phyloP scores from a whole-genome alignment of 225 moss, liverwort and hornwort species.

The Bryoerythrophyllum caledonicum region DNA sequence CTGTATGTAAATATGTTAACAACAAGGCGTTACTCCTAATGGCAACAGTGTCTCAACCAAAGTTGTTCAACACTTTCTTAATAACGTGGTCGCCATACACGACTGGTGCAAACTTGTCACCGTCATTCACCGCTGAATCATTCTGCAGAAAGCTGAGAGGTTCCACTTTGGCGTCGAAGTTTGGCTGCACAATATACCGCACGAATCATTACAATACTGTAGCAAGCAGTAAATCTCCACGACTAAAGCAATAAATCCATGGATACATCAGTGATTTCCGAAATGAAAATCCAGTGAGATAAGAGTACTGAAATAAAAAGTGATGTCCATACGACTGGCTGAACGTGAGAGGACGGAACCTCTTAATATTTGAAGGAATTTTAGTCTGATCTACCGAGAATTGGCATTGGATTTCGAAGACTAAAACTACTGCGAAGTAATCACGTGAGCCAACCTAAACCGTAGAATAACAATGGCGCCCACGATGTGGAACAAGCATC shows the following conservation, averaged over 20 bases:
- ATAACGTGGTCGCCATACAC: slow-evolving; percentile 86
- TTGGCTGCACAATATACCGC: slow-evolving; percentile 66
- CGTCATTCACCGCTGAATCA: slow-evolving; percentile 20
- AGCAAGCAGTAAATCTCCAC: too few species aligned
- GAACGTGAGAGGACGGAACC: too few species aligned
- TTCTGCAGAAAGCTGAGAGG: slow-evolving; percentile 60
- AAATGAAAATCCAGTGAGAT: too few species aligned
- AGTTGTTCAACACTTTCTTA: slow-evolving; percentile 79
- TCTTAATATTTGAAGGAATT: neutral
- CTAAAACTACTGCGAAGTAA: too few species aligned
- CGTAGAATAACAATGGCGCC: too few species aligned
- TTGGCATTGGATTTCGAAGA: neutral
- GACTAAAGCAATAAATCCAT: too few species aligned
- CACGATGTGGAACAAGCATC: too few species aligned
- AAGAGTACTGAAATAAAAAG: too few species aligned
- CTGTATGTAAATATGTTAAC: neutral
- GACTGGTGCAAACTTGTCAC: slow-evolving; percentile 48
- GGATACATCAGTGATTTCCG: too few species aligned
- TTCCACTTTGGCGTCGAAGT: slow-evolving; percentile 83
- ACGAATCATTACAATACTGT: neutral
- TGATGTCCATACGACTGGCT: too few species aligned
- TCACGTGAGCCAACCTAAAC: too few species aligned
- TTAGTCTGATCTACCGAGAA: neutral
- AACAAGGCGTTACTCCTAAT: neutral
- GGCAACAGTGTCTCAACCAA: slow-evolving; percentile 41